phyloP scores from a whole-genome alignment of 1,139 yeast species.

The Hansenula lynferdii region DNA sequence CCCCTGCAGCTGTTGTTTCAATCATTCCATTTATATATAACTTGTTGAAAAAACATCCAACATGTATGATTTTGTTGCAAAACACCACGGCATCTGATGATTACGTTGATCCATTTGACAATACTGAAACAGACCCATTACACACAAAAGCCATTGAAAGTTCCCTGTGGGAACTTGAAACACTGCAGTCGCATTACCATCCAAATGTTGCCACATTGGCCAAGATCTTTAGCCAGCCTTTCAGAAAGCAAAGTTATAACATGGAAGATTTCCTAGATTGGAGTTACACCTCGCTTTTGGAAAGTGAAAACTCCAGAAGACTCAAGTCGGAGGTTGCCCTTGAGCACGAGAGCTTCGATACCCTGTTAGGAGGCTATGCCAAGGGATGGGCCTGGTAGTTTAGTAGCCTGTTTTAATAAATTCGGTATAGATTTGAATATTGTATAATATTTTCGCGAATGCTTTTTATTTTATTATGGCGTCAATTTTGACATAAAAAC shows the following conservation, averaged over 20 bases:
- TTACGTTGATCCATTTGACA: conserved; percentile 65
- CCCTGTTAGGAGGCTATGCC: conserved; percentile 20
- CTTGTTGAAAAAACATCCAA: conserved; percentile 83
- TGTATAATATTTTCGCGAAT: too few species aligned
- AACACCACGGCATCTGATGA: conserved; percentile 27
- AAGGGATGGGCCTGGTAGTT: conserved; percentile 21
- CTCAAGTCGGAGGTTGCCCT: conserved; percentile 70
- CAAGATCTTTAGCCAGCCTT: conserved; percentile 82
- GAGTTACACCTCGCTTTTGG: conserved; percentile 71
- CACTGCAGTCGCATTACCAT: conserved; percentile 84
- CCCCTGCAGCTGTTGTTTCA: conserved; percentile 87
- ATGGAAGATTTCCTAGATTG: conserved; percentile 95
- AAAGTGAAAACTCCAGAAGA: conserved; percentile 67
- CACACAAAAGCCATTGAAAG: conserved; percentile 76
- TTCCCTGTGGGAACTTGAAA: conserved; percentile 88
- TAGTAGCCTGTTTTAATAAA: not conserved
- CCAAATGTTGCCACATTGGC: conserved; percentile 95
- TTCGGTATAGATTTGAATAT: too few species aligned
- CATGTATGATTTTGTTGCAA: conserved; percentile 89
- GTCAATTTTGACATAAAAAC: too few species aligned
- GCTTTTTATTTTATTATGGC: too few species aligned
- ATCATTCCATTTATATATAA: conserved; percentile 90
- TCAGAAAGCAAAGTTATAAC: conserved; percentile 79
- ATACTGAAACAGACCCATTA: conserved; percentile 65
- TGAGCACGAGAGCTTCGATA: conserved; percentile 53